Conservation (phyloP, 1,139 yeast genomes). For the Kodamaea ohmeri region DNA sequence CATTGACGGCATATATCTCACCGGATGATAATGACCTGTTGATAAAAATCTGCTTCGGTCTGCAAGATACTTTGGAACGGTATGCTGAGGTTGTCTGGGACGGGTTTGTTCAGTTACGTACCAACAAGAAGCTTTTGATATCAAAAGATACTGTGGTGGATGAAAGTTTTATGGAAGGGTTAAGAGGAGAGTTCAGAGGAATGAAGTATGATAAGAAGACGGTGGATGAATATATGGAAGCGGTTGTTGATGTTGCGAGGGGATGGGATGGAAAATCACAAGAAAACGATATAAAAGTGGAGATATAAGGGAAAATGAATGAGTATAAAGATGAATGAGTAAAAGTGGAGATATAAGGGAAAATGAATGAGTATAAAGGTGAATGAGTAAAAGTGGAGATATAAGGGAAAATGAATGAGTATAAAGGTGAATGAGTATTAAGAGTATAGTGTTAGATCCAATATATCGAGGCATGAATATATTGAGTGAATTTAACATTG, state of each 20-base stretch:
- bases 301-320: background rate
- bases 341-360: background rate
- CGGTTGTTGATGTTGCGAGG: conserved; percentile 19
- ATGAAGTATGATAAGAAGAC: conserved; percentile 20
- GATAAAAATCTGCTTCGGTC: conserved; percentile 29
- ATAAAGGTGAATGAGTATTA: no score
- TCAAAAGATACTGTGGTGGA: conserved; percentile 21
- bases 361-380: background rate
- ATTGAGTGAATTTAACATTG: no score
- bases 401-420: background rate
- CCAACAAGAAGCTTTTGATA: conserved; percentile 16
- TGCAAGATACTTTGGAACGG: conserved; percentile 25
- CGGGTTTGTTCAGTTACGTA: conserved; percentile 23
- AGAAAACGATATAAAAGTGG: background rate
- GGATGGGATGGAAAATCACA: background rate
- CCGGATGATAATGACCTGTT: conserved; percentile 11
- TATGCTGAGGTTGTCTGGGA: conserved; percentile 31
- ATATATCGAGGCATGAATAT: no score
- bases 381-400: background rate
- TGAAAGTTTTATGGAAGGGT: conserved; percentile 21
- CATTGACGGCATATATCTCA: conserved; percentile 1
- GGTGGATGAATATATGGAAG: conserved; percentile 27
- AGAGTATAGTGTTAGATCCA: no score
- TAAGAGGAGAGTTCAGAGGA: conserved; percentile 22
- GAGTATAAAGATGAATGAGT: background rate